Evolutionary conservation across 192 early-diverging fungal genomes (phyloP).

Genomic region (Coemansia asiatica): DNA sequence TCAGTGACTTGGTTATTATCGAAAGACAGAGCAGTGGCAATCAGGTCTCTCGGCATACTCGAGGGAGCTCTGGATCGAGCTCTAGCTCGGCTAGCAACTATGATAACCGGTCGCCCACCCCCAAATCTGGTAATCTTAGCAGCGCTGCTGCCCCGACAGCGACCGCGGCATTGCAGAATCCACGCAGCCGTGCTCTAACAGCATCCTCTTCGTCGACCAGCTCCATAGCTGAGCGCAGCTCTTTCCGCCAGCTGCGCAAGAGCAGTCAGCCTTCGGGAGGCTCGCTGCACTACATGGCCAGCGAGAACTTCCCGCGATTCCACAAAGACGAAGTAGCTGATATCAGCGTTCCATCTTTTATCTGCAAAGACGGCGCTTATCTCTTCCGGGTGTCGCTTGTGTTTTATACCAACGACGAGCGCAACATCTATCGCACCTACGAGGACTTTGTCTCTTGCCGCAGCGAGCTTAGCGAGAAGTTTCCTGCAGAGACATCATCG

Average conservation of each 20-base stretch:
- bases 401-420: conserved; percentile 56
- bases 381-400: conserved; percentile 67
- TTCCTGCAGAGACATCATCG: conserved; percentile 60
- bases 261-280: conserved; percentile 51
- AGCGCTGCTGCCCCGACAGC: conserved; percentile 21
- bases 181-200: conserved; percentile 45
- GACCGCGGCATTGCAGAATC: conserved; percentile 10
- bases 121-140: conserved; percentile 16
- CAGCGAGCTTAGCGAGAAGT: conserved; percentile 65
- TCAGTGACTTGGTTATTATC: conserved; percentile 23
- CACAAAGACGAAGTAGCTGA: conserved; percentile 42
- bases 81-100: conserved; percentile 12
- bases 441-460: conserved; percentile 82
- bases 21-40: neutral
- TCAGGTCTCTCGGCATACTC: neutral
- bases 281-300: conserved; percentile 43
- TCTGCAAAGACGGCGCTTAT: conserved; percentile 68
- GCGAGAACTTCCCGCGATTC: conserved; percentile 47
- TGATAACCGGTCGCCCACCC: conserved; percentile 33
- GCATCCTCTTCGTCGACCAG: conserved; percentile 49
- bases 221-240: conserved; percentile 53
- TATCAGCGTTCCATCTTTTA: conserved; percentile 66
- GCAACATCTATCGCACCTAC: conserved; percentile 70
- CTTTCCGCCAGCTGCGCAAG: conserved; percentile 44
- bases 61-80: conserved; percentile 16